Percentiles rank a stretch among this genome's conserved stretches.
phyloP scores from a whole-genome alignment of 805 yeast genomes.

The Wickerhamiella sorbophila region DNA sequence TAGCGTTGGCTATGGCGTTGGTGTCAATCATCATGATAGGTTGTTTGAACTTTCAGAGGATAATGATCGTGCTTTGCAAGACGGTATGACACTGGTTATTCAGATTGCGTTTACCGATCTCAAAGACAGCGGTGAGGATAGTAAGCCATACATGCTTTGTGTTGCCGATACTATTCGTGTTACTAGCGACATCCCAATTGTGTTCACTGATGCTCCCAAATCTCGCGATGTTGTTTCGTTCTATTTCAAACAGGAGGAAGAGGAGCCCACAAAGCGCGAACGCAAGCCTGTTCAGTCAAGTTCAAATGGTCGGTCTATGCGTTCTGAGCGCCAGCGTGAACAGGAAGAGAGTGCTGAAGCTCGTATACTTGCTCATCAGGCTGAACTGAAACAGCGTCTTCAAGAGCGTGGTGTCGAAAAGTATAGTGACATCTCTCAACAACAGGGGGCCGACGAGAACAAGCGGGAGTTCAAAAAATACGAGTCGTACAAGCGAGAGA shows the following conservation, averaged over 20 bases:
- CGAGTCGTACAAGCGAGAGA: slow-evolving; percentile 86
- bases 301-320: slow-evolving; percentile 1
- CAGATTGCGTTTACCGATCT: slow-evolving; percentile 65
- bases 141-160: slow-evolving; percentile 52
- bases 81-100: slow-evolving; percentile 62
- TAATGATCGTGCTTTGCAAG: slow-evolving; percentile 49
- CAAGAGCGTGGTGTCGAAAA: slow-evolving; percentile 69
- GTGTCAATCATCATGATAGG: slow-evolving; percentile 79
- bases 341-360: slow-evolving; percentile 62
- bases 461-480: slow-evolving; percentile 71
- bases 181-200: slow-evolving; percentile 42
- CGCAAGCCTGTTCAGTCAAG: slow-evolving; percentile 2
- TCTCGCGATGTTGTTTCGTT: slow-evolving; percentile 63
- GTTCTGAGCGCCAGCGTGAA: slow-evolving; percentile 11
- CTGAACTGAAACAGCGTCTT: slow-evolving; percentile 66
- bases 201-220: slow-evolving; percentile 64
- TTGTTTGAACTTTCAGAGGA: slow-evolving; percentile 58
- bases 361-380: slow-evolving; percentile 70
- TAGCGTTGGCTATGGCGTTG: slow-evolving; percentile 77
- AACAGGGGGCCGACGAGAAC: slow-evolving; percentile 9
- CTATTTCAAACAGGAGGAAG: slow-evolving; percentile 61
- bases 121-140: slow-evolving; percentile 35
- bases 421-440: slow-evolving; percentile 8
- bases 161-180: slow-evolving; percentile 72
- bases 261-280: slow-evolving; percentile 12